phyloP scores from a whole-genome alignment of 78 protist genomes.

The Dictyostelium purpureum region DNA sequence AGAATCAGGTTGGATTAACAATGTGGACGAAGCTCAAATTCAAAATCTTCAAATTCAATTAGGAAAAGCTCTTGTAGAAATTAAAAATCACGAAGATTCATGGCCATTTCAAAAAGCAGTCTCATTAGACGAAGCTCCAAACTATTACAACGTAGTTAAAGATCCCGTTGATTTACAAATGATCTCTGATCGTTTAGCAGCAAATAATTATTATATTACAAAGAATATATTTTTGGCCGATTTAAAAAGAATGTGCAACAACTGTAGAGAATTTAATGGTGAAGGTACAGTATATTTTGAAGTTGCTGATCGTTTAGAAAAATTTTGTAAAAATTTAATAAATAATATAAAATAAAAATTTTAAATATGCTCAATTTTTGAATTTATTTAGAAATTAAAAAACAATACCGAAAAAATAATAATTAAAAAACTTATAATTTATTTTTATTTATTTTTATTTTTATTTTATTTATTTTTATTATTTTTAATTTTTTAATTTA shows the following conservation, averaged over 20 bases:
- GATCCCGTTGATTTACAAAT: conserved; percentile 35
- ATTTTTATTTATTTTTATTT: too few species aligned
- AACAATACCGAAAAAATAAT: too few species aligned
- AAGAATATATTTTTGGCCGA: conserved; percentile 74
- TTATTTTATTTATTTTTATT: too few species aligned
- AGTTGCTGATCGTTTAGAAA: conserved; percentile 34
- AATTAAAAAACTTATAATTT: too few species aligned
- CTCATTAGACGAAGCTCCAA: conserved; percentile 35
- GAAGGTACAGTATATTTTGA: conserved; percentile 52
- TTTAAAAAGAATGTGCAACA: conserved; percentile 76
- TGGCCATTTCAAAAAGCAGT: conserved; percentile 73
- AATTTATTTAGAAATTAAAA: too few species aligned
- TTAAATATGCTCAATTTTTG: too few species aligned
- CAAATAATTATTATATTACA: conserved; percentile 69
- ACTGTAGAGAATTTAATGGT: conserved; percentile 74
- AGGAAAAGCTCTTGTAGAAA: background rate
- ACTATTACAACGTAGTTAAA: conserved; percentile 14
- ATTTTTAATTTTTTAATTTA: too few species aligned
- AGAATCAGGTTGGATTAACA: conserved; percentile 56
- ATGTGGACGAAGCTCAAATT: background rate
- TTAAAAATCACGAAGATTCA: conserved; percentile 34
- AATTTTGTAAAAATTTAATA: conserved; percentile 10
- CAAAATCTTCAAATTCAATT: conserved; percentile 1
- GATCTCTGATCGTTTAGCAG: conserved; percentile 32
- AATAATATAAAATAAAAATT: conserved; percentile 19